phyloP scores from a whole-genome alignment of 2,329 filamentous ascomycete species.

The Apiospora aurea region DNA sequence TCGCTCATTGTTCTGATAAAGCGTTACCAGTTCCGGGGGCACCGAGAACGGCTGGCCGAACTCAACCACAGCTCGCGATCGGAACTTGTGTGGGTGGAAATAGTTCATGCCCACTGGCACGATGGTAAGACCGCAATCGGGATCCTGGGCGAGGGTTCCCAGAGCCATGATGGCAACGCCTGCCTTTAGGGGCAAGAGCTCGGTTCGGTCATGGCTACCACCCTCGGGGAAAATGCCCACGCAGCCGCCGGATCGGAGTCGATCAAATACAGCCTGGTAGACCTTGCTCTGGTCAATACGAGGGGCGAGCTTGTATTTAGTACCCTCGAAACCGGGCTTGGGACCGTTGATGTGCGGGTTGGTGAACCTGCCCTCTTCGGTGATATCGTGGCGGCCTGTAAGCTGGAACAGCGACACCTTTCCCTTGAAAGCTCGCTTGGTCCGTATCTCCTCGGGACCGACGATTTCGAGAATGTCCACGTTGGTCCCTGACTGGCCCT shows the following conservation, averaged over 20 bases:
- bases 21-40: constrained; percentile 79
- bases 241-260: constrained; percentile 82
- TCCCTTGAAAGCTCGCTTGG: constrained; percentile 89
- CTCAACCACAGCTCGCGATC: constrained; percentile 92
- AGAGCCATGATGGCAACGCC: constrained; percentile 98
- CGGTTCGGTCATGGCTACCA: constrained; percentile 92
- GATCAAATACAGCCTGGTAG: constrained; percentile 90
- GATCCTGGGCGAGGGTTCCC: constrained; percentile 83
- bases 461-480: constrained; percentile 84
- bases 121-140: constrained; percentile 89
- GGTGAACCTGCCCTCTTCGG: constrained; percentile 68
- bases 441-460: constrained; percentile 78
- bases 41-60: constrained; percentile 92
- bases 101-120: constrained; percentile 99
- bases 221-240: constrained; percentile 98
- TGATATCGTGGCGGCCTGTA: constrained; percentile 78
- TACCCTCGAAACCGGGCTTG: constrained; percentile 73
- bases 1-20: constrained; percentile 83
- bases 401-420: constrained; percentile 79
- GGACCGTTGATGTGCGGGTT: constrained; percentile 61
- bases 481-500: constrained; percentile 78
- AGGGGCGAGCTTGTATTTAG: constrained; percentile 85
- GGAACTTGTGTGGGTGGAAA: constrained; percentile 98
- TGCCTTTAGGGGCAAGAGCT: constrained; percentile 91
- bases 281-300: constrained; percentile 94